Conservation (phyloP, 192 early-diverging fungal genomes). For the Geranomyces variabilis region DNA sequence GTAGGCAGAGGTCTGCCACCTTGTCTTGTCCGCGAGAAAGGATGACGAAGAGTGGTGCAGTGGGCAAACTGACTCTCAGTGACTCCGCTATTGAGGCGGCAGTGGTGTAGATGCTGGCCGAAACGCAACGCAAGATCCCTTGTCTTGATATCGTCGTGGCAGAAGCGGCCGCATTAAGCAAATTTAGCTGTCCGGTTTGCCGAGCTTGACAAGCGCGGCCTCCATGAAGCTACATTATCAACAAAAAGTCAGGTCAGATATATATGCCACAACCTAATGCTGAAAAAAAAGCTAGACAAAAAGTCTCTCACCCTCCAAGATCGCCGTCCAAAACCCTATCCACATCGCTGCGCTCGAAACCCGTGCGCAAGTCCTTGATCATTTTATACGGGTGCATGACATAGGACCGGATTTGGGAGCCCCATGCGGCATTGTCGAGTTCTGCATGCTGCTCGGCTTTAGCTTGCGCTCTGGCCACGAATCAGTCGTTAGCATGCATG, state of each 20-base stretch:
- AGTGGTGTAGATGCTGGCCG: too few relatives aligned
- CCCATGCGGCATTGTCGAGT: slow-evolving; percentile 56
- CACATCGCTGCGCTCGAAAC: slow-evolving; percentile 50
- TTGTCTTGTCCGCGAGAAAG: too few relatives aligned
- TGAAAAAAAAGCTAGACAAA: too few relatives aligned
- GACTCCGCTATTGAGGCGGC: too few relatives aligned
- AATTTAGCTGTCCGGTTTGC: background rate
- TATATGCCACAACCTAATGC: too few relatives aligned
- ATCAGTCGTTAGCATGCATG: too few relatives aligned
- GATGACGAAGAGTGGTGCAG: too few relatives aligned
- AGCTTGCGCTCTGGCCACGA: slow-evolving; percentile 40
- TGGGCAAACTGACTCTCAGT: too few relatives aligned
- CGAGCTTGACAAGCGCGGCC: background rate
- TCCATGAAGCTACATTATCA: slow-evolving; percentile 1
- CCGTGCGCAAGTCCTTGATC: slow-evolving; percentile 62
- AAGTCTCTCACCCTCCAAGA: slow-evolving; percentile 22
- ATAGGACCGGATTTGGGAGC: slow-evolving; percentile 63
- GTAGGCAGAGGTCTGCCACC: too few relatives aligned
- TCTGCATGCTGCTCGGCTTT: slow-evolving; percentile 41
- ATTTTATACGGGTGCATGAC: slow-evolving; percentile 66
- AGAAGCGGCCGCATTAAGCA: too few relatives aligned
- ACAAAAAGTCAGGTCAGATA: background rate
- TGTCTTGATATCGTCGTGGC: too few relatives aligned
- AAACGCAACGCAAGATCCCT: too few relatives aligned
- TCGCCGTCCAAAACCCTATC: slow-evolving; percentile 57